Conservation (phyloP, 2,329 filamentous ascomycete species). For the Beauveria scarabaeidicola region DNA sequence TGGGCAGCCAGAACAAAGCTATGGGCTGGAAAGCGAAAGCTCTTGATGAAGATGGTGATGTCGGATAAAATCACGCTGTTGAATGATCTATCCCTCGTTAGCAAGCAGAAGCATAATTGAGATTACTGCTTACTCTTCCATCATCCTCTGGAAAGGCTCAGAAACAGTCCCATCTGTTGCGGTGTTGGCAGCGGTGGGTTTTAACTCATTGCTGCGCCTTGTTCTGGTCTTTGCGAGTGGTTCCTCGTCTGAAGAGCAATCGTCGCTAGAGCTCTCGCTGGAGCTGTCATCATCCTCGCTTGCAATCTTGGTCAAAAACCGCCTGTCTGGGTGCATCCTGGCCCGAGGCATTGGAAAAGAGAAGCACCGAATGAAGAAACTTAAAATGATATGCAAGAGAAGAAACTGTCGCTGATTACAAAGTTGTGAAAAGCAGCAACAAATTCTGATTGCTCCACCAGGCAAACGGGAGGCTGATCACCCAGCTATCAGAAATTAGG, state of each 20-base stretch:
- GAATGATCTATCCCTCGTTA: background rate
- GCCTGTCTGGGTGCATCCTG: background rate
- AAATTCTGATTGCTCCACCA: background rate
- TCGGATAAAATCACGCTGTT: background rate
- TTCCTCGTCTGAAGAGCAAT: background rate
- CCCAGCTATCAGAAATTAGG: background rate
- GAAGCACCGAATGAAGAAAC: background rate
- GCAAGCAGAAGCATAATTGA: background rate
- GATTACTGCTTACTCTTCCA: background rate
- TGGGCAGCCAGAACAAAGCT: constrained; percentile 4
- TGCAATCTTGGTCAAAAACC: background rate
- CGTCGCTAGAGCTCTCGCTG: background rate
- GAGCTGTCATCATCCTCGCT: background rate
- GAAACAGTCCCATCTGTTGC: background rate
- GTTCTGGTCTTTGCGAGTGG: background rate
- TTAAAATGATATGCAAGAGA: background rate
- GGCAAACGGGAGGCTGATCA: background rate
- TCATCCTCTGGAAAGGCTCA: background rate
- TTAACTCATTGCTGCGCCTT: background rate
- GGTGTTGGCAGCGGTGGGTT: background rate
- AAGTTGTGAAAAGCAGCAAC: background rate
- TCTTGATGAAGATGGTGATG: background rate
- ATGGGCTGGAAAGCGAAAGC: background rate
- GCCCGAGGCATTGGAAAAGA: background rate
- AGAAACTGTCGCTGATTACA: background rate